A percentile compares a stretch with the other conserved stretches of the same genome.
phyloP scores from a whole-genome alignment of 1,284 basidiomycete genomes.

The Mycosarcoma maydis region DNA sequence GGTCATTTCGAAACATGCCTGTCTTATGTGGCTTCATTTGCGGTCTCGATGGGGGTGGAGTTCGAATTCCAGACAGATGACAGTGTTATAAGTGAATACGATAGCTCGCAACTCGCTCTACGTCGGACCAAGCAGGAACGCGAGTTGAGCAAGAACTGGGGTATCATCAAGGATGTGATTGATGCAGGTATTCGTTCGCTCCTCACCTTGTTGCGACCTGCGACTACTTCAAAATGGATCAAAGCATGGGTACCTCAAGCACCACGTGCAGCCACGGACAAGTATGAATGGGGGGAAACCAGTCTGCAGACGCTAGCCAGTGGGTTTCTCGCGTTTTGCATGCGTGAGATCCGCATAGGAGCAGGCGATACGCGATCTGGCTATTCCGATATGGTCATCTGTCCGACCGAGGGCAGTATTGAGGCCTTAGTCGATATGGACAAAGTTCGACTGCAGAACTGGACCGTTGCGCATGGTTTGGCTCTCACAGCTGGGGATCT shows the following conservation, averaged over 20 bases:
- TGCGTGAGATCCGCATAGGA: slow-evolving; percentile 35
- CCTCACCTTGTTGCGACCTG: slow-evolving; percentile 3
- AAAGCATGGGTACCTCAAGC: slow-evolving; percentile 9
- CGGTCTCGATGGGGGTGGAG: slow-evolving; percentile 20
- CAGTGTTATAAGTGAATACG: slow-evolving; percentile 7
- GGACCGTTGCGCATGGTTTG: slow-evolving; percentile 34
- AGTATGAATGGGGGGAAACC: not conserved
- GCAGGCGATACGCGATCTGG: slow-evolving; percentile 26
- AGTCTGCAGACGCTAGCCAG: not conserved
- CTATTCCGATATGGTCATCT: slow-evolving; percentile 26
- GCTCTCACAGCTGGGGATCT: slow-evolving; percentile 34
- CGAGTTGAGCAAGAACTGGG: slow-evolving; percentile 44
- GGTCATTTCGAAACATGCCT: slow-evolving; percentile 33
- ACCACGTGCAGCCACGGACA: not conserved
- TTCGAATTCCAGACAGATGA: slow-evolving; percentile 3
- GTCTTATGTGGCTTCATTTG: slow-evolving; percentile 33
- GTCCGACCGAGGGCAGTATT: not conserved
- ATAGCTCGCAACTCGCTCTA: slow-evolving; percentile 18
- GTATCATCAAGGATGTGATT: slow-evolving; percentile 36
- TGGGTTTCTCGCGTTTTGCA: slow-evolving; percentile 23
- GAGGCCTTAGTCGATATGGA: slow-evolving; percentile 10
- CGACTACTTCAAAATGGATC: not conserved
- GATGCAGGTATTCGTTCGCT: slow-evolving; percentile 32
- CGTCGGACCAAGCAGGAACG: slow-evolving; percentile 27
- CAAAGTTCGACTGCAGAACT: slow-evolving; percentile 27